Conservation (phyloP, 2,329 filamentous ascomycete genomes). For the Nigrograna mackinnonii region DNA sequence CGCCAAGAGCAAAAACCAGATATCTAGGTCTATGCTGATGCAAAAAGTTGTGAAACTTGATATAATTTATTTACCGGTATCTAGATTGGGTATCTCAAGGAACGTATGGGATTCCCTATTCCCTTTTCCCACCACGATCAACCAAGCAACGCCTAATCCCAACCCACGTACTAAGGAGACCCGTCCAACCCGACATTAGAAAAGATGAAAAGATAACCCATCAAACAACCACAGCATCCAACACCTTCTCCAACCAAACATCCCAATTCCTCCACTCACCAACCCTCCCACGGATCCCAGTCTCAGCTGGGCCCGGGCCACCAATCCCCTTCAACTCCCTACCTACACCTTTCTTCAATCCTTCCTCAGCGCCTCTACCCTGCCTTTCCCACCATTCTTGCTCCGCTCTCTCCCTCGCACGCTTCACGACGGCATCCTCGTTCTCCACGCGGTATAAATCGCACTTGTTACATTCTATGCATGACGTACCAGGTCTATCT, state of each 20-base stretch:
- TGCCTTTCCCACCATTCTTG: conserved; percentile 50
- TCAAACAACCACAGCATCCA: conserved; percentile 21
- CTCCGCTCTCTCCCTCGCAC: conserved; percentile 48
- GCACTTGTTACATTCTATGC: conserved; percentile 71
- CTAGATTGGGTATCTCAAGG: no score
- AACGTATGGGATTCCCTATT: no score
- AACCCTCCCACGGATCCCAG: conserved; percentile 3
- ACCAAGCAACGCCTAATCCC: no score
- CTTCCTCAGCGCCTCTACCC: conserved; percentile 22
- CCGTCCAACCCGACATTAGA: no score
- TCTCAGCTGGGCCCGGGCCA: no score
- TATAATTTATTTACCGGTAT: no score
- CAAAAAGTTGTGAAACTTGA: no score
- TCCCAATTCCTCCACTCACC: conserved; percentile 10
- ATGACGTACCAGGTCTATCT: conserved; percentile 74
- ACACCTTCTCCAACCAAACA: conserved; percentile 16
- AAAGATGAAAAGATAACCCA: not conserved
- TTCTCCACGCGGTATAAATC: conserved; percentile 55
- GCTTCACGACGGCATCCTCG: conserved; percentile 46
- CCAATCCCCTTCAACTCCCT: conserved; percentile 12
- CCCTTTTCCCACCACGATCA: no score
- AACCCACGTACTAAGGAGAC: no score
- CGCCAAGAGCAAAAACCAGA: no score
- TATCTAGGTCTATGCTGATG: no score
- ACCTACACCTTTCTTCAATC: conserved; percentile 22